These are phyloP conservation scores for Musa balbisiana DNA, from an alignment of 202 grass and related monocot genomes.

Conservation along the genomic window DNA sequence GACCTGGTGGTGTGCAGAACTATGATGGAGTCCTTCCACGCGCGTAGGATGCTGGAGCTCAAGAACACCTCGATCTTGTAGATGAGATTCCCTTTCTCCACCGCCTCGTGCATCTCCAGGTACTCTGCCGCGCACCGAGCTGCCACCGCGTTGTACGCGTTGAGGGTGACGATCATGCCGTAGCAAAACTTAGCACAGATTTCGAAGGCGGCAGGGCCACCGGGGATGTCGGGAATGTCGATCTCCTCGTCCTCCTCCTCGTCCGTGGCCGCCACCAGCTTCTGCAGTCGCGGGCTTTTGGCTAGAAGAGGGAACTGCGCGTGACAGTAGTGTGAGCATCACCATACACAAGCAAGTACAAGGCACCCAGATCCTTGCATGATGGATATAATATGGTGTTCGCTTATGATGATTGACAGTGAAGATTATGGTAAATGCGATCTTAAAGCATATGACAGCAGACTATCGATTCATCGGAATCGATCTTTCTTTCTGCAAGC, in stretches of 20 bases:
- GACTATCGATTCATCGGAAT: too few species aligned
- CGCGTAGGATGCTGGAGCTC: conserved; percentile 18
- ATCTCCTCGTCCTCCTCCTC: conserved; percentile 9
- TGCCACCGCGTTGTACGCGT: conserved; percentile 23
- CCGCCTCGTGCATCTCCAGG: conserved; percentile 12
- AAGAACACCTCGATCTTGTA: conserved; percentile 25
- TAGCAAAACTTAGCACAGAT: conserved; percentile 24
- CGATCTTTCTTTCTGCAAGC: neutral
- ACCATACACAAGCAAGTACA: too few species aligned
- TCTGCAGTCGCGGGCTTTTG: conserved; percentile 14
- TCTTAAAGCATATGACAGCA: too few species aligned
- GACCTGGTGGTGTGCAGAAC: conserved; percentile 16
- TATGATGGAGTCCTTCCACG: conserved; percentile 22
- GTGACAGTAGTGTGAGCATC: neutral
- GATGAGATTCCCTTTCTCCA: conserved; percentile 18
- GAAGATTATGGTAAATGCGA: too few species aligned
- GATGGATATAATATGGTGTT: too few species aligned
- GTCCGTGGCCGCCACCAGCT: conserved; percentile 11
- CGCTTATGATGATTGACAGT: too few species aligned
- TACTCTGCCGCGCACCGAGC: conserved; percentile 23
- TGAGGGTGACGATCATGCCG: conserved; percentile 24
- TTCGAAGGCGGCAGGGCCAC: conserved; percentile 12
- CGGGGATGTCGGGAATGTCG: conserved; percentile 19
- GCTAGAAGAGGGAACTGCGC: conserved; percentile 22
- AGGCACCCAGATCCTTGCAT: too few species aligned